Evolutionary conservation across 2,329 filamentous ascomycete genomes (phyloP).

Genomic region (Paraphoma sp.): DNA sequence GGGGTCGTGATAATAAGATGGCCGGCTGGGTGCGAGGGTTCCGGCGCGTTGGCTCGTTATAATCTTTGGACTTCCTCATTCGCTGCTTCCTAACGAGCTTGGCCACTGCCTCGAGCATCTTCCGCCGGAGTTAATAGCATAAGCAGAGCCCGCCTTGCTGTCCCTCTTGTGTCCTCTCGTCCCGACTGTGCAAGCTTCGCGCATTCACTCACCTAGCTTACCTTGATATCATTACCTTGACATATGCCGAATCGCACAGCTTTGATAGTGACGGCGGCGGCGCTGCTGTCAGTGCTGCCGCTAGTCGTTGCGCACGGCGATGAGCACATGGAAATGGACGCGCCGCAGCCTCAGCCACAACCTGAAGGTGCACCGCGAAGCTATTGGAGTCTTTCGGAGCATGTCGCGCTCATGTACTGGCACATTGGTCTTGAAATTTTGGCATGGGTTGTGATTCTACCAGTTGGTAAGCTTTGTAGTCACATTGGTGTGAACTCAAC

Average conservation of each 20-base stretch:
- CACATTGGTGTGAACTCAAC: conserved; percentile 19
- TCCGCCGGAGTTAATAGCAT: conserved; percentile 3
- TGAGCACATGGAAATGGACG: conserved; percentile 37
- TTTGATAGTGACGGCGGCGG: conserved; percentile 38
- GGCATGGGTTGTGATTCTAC: conserved; percentile 75
- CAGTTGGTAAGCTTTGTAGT: conserved; percentile 65
- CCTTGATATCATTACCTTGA: conserved; percentile 2
- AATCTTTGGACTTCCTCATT: conserved; percentile 8
- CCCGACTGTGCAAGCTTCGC: not conserved
- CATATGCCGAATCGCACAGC: conserved; percentile 33
- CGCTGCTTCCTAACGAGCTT: conserved; percentile 11
- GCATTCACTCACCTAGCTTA: not conserved
- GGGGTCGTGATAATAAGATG: conserved; percentile 22
- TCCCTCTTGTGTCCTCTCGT: not conserved
- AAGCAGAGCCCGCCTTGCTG: not conserved
- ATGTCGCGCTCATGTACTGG: conserved; percentile 65
- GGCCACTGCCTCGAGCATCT: conserved; percentile 5
- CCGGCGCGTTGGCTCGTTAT: not conserved
- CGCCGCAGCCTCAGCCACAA: conserved; percentile 23
- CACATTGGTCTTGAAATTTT: conserved; percentile 75
- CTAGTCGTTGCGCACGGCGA: conserved; percentile 51
- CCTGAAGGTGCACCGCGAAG: conserved; percentile 48
- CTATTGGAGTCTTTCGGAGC: conserved; percentile 66
- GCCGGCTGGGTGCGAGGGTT: conserved; percentile 7
- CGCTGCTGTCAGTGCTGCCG: conserved; percentile 51